phyloP scores from a whole-genome alignment of 1,284 basidiomycete species.

The Stygiomarasmius scandens region DNA sequence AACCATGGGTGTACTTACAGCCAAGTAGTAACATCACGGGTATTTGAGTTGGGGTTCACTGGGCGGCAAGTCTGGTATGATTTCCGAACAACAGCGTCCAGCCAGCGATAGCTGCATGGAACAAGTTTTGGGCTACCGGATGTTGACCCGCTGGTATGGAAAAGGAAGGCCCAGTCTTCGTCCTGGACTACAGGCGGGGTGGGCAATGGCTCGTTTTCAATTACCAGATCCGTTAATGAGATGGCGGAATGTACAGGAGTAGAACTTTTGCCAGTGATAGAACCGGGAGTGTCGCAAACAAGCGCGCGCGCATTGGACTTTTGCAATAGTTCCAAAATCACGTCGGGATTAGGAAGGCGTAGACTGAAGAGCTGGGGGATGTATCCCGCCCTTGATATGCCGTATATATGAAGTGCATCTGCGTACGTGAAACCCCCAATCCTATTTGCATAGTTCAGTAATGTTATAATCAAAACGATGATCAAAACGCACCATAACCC shows the following conservation, averaged over 20 bases:
- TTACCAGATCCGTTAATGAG: conserved; percentile 39
- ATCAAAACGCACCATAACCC: conserved; percentile 61
- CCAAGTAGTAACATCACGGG: conserved; percentile 67
- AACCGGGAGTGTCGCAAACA: conserved; percentile 55
- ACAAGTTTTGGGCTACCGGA: conserved; percentile 76
- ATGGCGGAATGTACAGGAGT: conserved; percentile 47
- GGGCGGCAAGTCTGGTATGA: conserved; percentile 54
- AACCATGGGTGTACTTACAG: conserved; percentile 65
- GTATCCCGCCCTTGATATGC: conserved; percentile 70
- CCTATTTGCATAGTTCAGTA: conserved; percentile 40
- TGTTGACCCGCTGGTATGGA: conserved; percentile 78
- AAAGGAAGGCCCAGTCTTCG: conserved; percentile 60
- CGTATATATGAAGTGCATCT: conserved; percentile 72
- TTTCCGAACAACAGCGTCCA: conserved; percentile 58
- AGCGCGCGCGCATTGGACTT: conserved; percentile 61
- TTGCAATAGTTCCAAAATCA: conserved; percentile 66
- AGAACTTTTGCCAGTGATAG: conserved; percentile 38
- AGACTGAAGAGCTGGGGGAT: conserved; percentile 74
- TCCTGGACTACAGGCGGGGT: conserved; percentile 39
- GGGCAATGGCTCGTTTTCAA: conserved; percentile 43
- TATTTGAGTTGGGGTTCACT: conserved; percentile 40
- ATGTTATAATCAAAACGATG: background rate
- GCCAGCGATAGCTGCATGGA: conserved; percentile 64
- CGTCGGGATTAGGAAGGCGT: conserved; percentile 65
- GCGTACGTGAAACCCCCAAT: conserved; percentile 66